Conservation (phyloP, 2,329 filamentous ascomycete species). For the Ophiostoma ulmi region DNA sequence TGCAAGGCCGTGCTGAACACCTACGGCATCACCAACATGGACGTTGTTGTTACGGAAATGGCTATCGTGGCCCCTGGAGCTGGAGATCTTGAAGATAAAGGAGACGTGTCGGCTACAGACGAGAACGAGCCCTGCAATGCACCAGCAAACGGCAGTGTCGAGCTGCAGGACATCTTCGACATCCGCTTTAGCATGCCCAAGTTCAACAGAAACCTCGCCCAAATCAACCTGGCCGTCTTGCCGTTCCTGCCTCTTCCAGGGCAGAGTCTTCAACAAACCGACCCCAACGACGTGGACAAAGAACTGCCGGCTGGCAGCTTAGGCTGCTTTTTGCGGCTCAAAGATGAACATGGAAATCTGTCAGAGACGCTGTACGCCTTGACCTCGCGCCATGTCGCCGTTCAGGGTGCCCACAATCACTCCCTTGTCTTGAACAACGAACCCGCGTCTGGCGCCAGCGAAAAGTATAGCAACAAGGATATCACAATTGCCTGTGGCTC, state of each 20-base stretch:
- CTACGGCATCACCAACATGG: background rate
- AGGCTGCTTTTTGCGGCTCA: background rate
- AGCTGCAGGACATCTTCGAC: background rate
- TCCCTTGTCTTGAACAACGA: background rate
- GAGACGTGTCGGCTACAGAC: background rate
- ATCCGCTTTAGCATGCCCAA: background rate
- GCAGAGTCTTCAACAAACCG: background rate
- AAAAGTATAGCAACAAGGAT: background rate
- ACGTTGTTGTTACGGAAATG: background rate
- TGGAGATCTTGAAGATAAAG: background rate
- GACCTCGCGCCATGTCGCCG: background rate
- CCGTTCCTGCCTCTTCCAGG: background rate
- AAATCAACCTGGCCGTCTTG: background rate
- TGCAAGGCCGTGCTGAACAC: background rate
- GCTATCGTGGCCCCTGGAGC: background rate
- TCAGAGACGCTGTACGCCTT: background rate
- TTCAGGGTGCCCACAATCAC: background rate
- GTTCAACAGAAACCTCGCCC: background rate
- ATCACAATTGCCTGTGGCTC: background rate
- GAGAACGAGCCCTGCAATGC: background rate
- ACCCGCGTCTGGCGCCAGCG: background rate
- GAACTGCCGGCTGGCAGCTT: slow-evolving; percentile 1
- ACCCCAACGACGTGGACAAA: background rate
- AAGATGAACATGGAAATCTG: background rate
- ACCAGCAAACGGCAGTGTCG: background rate